These are phyloP conservation scores for Dorcoceras hygrometricum DNA, from an alignment of 257 asterid genomes.

Conservation along the genomic window DNA sequence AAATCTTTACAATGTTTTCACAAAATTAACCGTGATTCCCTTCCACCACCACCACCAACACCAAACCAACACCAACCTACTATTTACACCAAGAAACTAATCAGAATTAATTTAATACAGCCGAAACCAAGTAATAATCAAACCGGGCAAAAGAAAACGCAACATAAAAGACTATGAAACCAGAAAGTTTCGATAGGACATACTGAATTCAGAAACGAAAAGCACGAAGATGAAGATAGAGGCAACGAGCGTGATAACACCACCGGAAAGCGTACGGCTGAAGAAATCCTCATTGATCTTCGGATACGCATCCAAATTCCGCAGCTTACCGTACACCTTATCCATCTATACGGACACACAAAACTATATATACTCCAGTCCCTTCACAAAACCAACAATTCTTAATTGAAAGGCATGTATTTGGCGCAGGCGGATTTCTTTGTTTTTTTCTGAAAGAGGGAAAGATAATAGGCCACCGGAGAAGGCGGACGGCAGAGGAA, in stretches of 20 bases:
- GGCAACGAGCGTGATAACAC: conserved; percentile 74
- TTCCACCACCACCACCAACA: not conserved
- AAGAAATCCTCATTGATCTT: conserved; percentile 94
- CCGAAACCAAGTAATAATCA: not conserved
- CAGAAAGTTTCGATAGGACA: conserved; percentile 24
- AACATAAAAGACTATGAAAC: not conserved
- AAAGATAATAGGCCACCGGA: not conserved
- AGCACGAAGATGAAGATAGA: conserved; percentile 69
- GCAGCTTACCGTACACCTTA: conserved; percentile 57
- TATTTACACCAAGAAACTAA: not conserved
- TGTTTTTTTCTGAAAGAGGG: not conserved
- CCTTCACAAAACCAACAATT: conserved; percentile 17
- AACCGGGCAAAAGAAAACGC: not conserved
- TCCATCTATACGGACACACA: conserved; percentile 33
- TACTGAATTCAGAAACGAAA: conserved; percentile 87
- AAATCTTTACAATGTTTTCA: not conserved
- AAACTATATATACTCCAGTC: conserved; percentile 9
- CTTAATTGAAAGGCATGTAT: not conserved
- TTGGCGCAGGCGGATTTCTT: not conserved
- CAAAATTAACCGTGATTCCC: not conserved
- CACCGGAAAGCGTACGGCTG: conserved; percentile 93
- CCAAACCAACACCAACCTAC: not conserved
- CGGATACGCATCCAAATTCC: conserved; percentile 93
- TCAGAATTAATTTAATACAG: not conserved
- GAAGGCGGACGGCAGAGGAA: not conserved